These are phyloP conservation scores for Anisodus acutangulus DNA, from an alignment of 257 asterid genomes.

Conservation along the genomic window DNA sequence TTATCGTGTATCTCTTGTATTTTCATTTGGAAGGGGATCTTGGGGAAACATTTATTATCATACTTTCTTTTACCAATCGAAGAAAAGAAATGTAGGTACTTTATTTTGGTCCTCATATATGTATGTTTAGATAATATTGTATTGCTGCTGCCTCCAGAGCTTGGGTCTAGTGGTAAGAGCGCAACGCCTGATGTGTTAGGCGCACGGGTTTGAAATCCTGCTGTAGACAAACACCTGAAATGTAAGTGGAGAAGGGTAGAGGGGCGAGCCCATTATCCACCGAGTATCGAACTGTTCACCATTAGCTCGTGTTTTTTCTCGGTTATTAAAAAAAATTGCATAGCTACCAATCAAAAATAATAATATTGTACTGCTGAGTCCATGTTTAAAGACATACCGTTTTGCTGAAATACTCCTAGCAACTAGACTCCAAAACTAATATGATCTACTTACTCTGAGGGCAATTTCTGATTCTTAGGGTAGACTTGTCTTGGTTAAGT, in stretches of 20 bases:
- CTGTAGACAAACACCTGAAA: background rate
- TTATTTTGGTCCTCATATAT: background rate
- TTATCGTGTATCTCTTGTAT: background rate
- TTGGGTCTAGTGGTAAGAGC: slow-evolving; percentile 1
- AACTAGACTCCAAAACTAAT: slow-evolving; percentile 17
- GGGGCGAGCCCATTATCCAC: background rate
- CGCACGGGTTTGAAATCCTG: background rate
- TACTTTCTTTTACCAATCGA: background rate
- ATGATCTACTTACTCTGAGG: background rate
- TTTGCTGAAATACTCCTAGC: background rate
- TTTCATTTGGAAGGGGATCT: background rate
- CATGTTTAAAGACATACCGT: background rate
- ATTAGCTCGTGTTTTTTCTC: background rate
- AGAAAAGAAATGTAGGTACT: background rate
- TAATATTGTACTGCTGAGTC: background rate
- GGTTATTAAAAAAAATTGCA: background rate
- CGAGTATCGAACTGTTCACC: background rate
- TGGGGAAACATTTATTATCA: background rate
- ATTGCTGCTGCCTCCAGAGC: background rate
- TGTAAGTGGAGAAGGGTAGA: slow-evolving; percentile 11
- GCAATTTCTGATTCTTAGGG: slow-evolving; percentile 6
- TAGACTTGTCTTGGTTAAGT: slow-evolving; percentile 10
- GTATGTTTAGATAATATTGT: background rate
- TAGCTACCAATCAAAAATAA: background rate
- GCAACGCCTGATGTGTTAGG: background rate